phyloP scores from a whole-genome alignment of 2,329 filamentous ascomycete genomes.

The Claviceps pazoutovae region DNA sequence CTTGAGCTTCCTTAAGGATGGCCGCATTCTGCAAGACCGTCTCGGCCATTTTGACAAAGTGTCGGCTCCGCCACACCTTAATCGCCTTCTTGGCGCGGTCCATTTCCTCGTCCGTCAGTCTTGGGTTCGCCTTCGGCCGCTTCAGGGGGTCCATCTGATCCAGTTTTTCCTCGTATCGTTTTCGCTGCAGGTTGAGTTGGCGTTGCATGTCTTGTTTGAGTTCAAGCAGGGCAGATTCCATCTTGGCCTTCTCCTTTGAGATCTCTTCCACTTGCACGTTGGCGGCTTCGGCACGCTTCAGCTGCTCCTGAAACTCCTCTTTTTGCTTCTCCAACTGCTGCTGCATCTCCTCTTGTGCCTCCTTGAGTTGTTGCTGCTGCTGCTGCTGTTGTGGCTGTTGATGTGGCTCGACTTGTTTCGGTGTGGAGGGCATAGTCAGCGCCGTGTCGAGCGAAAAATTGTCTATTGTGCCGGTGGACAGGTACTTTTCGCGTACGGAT shows the following conservation, averaged over 20 bases:
- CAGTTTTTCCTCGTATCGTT: constrained; percentile 72
- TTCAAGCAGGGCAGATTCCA: constrained; percentile 67
- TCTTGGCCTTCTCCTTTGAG: constrained; percentile 64
- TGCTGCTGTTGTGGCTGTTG: neutral
- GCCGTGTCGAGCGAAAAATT: constrained; percentile 93
- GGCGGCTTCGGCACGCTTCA: constrained; percentile 60
- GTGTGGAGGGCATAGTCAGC: constrained; percentile 87
- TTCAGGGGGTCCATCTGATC: constrained; percentile 58
- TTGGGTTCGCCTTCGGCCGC: constrained; percentile 44
- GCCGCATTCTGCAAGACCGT: constrained; percentile 77
- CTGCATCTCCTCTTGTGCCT: constrained; percentile 73
- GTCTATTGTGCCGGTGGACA: constrained; percentile 87
- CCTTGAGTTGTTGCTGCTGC: constrained; percentile 33
- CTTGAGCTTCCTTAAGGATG: constrained; percentile 84
- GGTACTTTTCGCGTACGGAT: constrained; percentile 84
- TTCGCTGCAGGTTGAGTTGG: constrained; percentile 70
- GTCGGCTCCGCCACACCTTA: constrained; percentile 66
- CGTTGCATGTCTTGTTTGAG: constrained; percentile 83
- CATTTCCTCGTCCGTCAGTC: constrained; percentile 58
- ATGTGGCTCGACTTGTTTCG: constrained; percentile 53
- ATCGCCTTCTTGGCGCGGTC: constrained; percentile 52
- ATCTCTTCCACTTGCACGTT: constrained; percentile 74
- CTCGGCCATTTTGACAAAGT: constrained; percentile 90
- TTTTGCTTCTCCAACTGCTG: constrained; percentile 70
- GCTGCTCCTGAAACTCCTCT: constrained; percentile 64